Base-by-base conservation (phyloP, 805 yeast genomes). In the Teunomyces barrocoloradensis region DNA sequence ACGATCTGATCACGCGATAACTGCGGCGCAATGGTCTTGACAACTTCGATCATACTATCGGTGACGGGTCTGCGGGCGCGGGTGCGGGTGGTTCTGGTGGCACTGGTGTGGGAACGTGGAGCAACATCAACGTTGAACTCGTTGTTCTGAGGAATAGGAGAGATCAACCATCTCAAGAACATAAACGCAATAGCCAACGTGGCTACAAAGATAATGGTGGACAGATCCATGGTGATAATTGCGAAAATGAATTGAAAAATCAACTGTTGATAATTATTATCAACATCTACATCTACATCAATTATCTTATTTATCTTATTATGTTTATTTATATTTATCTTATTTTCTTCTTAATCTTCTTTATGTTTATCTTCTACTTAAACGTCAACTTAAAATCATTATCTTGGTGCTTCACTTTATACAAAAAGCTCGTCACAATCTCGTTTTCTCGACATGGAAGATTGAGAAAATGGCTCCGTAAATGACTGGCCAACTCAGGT, bases 361-460 rank as follows among this genome's bases (percentile, higher is more conserved):
- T 6, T 6, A 21, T 21, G 18, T 17, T 18, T 18, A 18, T 18
- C 27, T 25, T 29, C 12, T 43, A 64, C 48, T 71, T 73, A 54
- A 78, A 73, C 21, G 61, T 55, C 42, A 68, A 59, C 56, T 71
- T 72, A 53, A 73, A 73, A 42, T 71, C 74, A 50, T 66, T 68
- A 41, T 72, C 75, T 57, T 87, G 88, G 59, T 89, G 85, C 59
- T 82, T 82, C 45, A 89, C 90, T 57, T 87, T 84, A 69, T 92
- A 94, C 46, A 94, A 74, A 62, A 92, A 94, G 58, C 87, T 90
- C 32, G 96, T 89, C 34, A 92, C 82, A 28, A 87, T 82, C 57
- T 92, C 98, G 48, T 85, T 82, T 60, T 92, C 99, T 56, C 87
- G 82, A 3, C 82, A 81, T 10, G 79, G 75, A 21, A 71, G 50